These are phyloP conservation scores for Acanthamoeba healyi DNA, from an alignment of 208 protist genomes.

Conservation along the genomic window DNA sequence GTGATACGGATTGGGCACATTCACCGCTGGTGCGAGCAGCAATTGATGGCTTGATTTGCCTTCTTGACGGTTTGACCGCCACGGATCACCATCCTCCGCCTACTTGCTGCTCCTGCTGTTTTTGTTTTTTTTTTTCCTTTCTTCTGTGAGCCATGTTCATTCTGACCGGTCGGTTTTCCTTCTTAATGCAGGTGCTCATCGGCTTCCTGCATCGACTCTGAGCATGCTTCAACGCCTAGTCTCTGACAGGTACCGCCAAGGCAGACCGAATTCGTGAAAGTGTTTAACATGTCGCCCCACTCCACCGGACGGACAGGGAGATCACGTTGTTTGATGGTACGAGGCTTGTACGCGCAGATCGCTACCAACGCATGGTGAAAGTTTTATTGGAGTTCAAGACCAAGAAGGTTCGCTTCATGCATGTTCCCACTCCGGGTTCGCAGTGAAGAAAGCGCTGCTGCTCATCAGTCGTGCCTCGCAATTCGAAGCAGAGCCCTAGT, in stretches of 20 bases:
- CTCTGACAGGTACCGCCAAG: conserved; percentile 71
- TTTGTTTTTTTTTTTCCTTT: not conserved
- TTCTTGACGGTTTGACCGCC: conserved; percentile 96
- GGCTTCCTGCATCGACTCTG: conserved; percentile 81
- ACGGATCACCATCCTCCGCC: too few species aligned
- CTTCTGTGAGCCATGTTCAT: too few species aligned
- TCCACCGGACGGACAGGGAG: too few species aligned
- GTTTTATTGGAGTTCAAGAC: conserved; percentile 66
- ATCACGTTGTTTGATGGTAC: conserved; percentile 93
- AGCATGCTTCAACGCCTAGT: conserved; percentile 81
- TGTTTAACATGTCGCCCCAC: too few species aligned
- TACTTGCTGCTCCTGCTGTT: too few species aligned
- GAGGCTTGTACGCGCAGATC: conserved; percentile 90
- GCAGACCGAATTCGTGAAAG: too few species aligned
- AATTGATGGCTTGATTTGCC: conserved; percentile 90
- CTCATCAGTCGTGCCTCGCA: too few species aligned
- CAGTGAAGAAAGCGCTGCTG: too few species aligned
- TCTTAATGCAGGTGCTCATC: conserved; percentile 83
- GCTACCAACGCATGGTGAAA: conserved; percentile 84
- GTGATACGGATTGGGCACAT: conserved; percentile 94
- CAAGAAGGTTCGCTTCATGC: not conserved
- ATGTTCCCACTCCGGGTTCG: too few species aligned
- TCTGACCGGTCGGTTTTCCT: too few species aligned
- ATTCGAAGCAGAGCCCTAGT: too few species aligned
- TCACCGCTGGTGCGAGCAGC: conserved; percentile 93